Base-by-base conservation (phyloP, 2,329 filamentous ascomycete species). In the Stagonosporopsis tanaceti region DNA sequence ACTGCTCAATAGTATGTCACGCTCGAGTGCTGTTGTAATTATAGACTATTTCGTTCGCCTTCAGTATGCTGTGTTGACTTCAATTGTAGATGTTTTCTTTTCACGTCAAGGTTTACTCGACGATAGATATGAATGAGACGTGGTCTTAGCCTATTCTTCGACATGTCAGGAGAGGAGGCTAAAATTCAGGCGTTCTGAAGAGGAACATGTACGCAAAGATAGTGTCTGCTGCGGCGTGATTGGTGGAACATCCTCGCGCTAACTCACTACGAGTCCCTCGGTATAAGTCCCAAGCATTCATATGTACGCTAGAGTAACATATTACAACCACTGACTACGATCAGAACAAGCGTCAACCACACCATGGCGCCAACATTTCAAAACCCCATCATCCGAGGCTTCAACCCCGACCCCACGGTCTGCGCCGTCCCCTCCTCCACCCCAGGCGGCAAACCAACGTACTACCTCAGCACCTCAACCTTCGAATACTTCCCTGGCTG, bases 401-500 rank as follows among this genome's bases (percentile, higher is more conserved):
- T 79, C 70, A 78, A 83, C 59, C 79, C 81, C 0, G 81, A 84
- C 57, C 82, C 82, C 0, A 80, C 79, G 3, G 77, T 84, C 32
- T 57, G 53, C 17, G 47, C 46, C 15, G 53, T 57, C 17, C 53
- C 42, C 25, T 32, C 53, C 7, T 22, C 47, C 14, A 47, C 47
- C 9, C 47, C 47, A 5, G 53, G 42, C 28, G 53, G 47, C 2
- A 57, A 42, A 40, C 41, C 53, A 42, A 57, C 47, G 15, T 57
- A 51, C 28, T 57, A 57, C 24, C 47, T 57, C 14, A 57, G 53
- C 6, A 82, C 81, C 0, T 85, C 83, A 0, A 82, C 80, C 0
- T 85, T 85, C 58, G 78, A 82, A 39, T 76, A 79, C 4, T 84
- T 83, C 60, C 83, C 83, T 0, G 82, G 82, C 0, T 68, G 83